phyloP scores from a whole-genome alignment of 352 stramenopile genomes.

The Phytopythium cucurbitacearum region DNA sequence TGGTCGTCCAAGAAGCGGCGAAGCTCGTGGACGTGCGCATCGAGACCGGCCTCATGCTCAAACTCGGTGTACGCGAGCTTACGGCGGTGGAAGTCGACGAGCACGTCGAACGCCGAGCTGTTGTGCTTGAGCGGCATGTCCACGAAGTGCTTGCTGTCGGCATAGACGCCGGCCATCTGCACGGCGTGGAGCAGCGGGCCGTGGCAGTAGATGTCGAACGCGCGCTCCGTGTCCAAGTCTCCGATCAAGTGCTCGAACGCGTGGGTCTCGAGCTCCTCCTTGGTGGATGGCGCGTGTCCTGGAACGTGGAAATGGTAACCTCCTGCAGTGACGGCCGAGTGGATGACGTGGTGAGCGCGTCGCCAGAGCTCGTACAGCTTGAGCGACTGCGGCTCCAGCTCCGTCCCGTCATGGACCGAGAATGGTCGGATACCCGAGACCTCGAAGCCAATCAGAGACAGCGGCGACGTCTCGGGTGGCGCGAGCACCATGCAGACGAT shows the following conservation, averaged over 20 bases:
- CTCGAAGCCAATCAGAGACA: not conserved
- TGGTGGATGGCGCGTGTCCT: not conserved
- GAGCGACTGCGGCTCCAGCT: not conserved
- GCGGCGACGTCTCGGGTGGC: not conserved
- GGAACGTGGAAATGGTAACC: too few relatives aligned
- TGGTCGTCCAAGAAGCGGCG: conserved; percentile 71
- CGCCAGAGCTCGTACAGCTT: not conserved
- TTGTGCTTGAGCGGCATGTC: conserved; percentile 90
- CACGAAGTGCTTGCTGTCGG: conserved; percentile 92
- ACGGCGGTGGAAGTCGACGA: conserved; percentile 61
- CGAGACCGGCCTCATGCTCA: conserved; percentile 4
- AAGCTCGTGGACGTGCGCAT: conserved; percentile 36
- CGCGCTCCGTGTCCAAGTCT: conserved; percentile 44
- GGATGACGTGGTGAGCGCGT: conserved; percentile 1
- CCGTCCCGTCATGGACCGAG: not conserved
- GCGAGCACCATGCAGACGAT: not conserved
- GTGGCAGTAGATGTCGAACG: conserved; percentile 75
- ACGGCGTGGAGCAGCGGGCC: conserved; percentile 62
- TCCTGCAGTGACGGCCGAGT: not conserved
- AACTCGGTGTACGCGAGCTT: conserved; percentile 56
- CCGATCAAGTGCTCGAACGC: conserved; percentile 2
- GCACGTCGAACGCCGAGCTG: conserved; percentile 62
- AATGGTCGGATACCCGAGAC: not conserved
- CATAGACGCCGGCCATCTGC: conserved; percentile 75
- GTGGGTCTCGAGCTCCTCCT: not conserved